phyloP scores from a whole-genome alignment of 306 rosid genomes.

The Prunus armeniaca region DNA sequence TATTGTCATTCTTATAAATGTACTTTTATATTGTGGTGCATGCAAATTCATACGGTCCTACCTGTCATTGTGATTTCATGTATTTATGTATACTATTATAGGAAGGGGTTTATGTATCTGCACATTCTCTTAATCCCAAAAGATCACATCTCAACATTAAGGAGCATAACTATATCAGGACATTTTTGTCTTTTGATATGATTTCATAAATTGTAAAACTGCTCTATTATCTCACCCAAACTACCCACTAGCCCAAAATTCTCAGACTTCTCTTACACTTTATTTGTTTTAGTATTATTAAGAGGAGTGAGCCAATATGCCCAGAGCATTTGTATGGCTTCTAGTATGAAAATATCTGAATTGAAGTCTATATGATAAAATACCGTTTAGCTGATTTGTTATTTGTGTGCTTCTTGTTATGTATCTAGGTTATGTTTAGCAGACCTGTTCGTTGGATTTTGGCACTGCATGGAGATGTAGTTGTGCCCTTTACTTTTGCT shows the following conservation, averaged over 20 bases:
- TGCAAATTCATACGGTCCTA: neutral
- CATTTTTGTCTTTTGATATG: neutral
- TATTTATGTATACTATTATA: neutral
- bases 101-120: neutral
- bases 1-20: neutral
- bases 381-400: neutral
- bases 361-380: neutral
- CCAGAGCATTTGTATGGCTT: neutral
- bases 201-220: neutral
- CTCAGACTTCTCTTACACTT: neutral
- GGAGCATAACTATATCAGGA: neutral
- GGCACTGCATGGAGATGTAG: constrained; percentile 78
- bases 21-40: neutral
- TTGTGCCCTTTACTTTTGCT: constrained; percentile 83
- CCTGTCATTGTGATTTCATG: neutral
- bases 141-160: neutral
- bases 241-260: neutral
- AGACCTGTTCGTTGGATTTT: constrained; percentile 95
- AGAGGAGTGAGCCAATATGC: neutral
- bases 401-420: constrained; percentile 21
- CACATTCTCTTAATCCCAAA: neutral
- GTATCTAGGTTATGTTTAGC: constrained; percentile 76
- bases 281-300: neutral
- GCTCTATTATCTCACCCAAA: neutral
- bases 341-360: neutral